Evolutionary conservation across 805 yeast species (phyloP), one percentile per base, ranked within the genome.

Genomic region (Teunomyces funiuensis): DNA sequence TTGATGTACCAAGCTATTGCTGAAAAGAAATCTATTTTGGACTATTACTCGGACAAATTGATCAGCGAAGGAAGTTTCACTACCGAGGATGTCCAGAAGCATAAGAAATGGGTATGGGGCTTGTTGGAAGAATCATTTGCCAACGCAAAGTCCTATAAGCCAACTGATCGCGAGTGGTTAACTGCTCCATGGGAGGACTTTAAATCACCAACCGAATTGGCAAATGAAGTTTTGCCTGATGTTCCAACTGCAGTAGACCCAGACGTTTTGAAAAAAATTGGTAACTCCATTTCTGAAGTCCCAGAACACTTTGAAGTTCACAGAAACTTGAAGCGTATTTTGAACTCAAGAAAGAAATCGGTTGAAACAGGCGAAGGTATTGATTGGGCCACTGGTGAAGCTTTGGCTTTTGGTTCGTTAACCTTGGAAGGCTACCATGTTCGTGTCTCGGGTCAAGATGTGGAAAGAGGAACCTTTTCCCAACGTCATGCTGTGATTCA

Each of bases 331-430:
- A 88, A 90, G 79, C 88, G 99, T 77, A 93, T 93, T 58, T 76
- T 93, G 67, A 80, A 77, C 61, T 77, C 80, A 58, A 88, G 99
- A 75, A 79, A 85, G 68, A 93, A 93, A 76, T 66, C 95, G 36
- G 77, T 83, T 46, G 93, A 88, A 53, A 65, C 80, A n/a, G 99
- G 99, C 60, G 88, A 85, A 69, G 95, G 91, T 60, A 88, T 93
- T 52, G 99, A 93, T 69, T 91, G 98, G 99, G 85, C 99, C 34
- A 93, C 99, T 45, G 99, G 96, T 80, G 99, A 93, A 75, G 97
- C 97, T 36, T 80, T 93, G 55, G 99, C 98, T 14, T 90, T 84
- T 58, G 99, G 98, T 61, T 81, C 97, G 37, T 76, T 93, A 53
- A 84, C 83, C 41, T 64, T 82, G 59, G 99, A 93, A 72, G 99